These are phyloP conservation scores for Saccharomyces hybrid DNA, from an alignment of 1,139 yeast genomes.

Conservation along the genomic window DNA sequence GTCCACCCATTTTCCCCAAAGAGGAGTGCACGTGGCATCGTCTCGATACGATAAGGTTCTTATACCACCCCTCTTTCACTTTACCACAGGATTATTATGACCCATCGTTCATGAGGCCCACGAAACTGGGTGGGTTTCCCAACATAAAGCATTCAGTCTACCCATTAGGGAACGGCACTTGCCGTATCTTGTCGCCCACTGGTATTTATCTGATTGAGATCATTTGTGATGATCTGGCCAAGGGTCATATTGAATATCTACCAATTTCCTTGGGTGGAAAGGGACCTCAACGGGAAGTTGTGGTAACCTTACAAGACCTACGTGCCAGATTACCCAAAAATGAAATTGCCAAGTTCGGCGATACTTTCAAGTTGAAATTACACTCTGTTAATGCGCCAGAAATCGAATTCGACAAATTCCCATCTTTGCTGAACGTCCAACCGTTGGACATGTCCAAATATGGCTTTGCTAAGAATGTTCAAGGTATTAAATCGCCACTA, in stretches of 20 bases:
- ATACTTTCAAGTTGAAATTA: constrained; percentile 44
- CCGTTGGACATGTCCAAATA: constrained; percentile 22
- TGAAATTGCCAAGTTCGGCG: constrained; percentile 29
- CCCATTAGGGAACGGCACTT: constrained; percentile 41
- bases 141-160: constrained; percentile 36
- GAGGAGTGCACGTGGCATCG: constrained; percentile 87
- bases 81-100: constrained; percentile 54
- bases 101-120: constrained; percentile 29
- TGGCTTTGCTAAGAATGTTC: constrained; percentile 19
- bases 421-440: constrained; percentile 15
- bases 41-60: constrained; percentile 66
- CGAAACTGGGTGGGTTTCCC: constrained; percentile 21
- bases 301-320: constrained; percentile 43
- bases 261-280: constrained; percentile 51
- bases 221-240: constrained; percentile 48
- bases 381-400: constrained; percentile 42
- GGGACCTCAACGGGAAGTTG: constrained; percentile 50
- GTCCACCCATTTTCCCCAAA: constrained; percentile 45
- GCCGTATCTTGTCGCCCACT: constrained; percentile 42
- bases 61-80: constrained; percentile 73
- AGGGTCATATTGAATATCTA: constrained; percentile 52
- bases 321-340: constrained; percentile 38
- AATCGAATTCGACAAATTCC: constrained; percentile 27
- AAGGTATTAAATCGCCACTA: constrained; percentile 42
- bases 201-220: constrained; percentile 72